Percentiles rank a stretch among this genome's conserved stretches.
phyloP scores from a whole-genome alignment of 2,329 filamentous ascomycete species.

The Hymenoscyphus albidus region DNA sequence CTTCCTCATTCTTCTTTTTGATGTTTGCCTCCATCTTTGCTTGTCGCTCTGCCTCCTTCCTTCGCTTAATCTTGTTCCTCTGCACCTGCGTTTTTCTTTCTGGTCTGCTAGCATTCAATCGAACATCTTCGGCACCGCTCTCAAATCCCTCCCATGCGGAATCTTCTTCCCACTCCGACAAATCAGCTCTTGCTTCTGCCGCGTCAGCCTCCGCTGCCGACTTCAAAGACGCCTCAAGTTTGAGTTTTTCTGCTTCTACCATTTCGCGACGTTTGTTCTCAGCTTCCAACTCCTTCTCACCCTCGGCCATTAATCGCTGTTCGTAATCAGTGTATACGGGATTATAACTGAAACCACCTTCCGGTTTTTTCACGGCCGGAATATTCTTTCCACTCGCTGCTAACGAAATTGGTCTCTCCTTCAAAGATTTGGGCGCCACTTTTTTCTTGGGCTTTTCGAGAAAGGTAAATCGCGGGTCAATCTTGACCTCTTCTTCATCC shows the following conservation, averaged over 20 bases:
- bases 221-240: conserved; percentile 61
- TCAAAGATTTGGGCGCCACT: conserved; percentile 71
- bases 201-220: conserved; percentile 74
- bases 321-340: conserved; percentile 85
- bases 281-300: conserved; percentile 71
- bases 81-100: conserved; percentile 82
- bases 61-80: conserved; percentile 80
- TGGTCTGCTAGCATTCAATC: conserved; percentile 66
- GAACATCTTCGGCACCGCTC: conserved; percentile 70
- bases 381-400: conserved; percentile 76
- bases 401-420: conserved; percentile 73
- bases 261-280: conserved; percentile 71
- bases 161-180: conserved; percentile 77
- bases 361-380: conserved; percentile 73
- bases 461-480: conserved; percentile 59
- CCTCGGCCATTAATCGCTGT: conserved; percentile 67
- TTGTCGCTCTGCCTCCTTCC: conserved; percentile 80
- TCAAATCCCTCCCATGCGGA: conserved; percentile 89
- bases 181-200: conserved; percentile 60
- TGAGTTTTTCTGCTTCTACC: conserved; percentile 63
- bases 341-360: conserved; percentile 88
- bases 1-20: conserved; percentile 69
- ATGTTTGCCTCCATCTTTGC: conserved; percentile 72
- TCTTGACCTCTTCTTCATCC: conserved; percentile 40
- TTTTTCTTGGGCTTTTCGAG: conserved; percentile 61